A percentile compares a stretch with the other conserved stretches of the same genome.
Evolutionary conservation across 106 monocot genomes (phyloP).

Genomic region (Posidonia australis): DNA sequence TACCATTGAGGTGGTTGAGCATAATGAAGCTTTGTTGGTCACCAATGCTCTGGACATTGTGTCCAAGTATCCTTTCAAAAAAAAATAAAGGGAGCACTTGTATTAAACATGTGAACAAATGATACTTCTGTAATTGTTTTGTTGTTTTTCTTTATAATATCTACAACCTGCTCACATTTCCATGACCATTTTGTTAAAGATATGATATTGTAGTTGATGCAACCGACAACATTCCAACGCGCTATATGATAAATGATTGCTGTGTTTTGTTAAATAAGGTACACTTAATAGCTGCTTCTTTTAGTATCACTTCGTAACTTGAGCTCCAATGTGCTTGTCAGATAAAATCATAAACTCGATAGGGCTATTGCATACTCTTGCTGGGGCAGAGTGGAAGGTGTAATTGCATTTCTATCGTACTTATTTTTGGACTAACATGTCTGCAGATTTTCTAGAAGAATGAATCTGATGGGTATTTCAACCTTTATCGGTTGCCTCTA

Average conservation of each 20-base stretch:
- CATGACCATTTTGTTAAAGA: constrained; percentile 38
- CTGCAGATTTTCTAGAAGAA: too few relatives aligned
- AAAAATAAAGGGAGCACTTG: not conserved
- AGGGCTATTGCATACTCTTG: too few relatives aligned
- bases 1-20: constrained; percentile 64
- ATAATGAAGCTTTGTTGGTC: constrained; percentile 57
- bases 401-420: too few relatives aligned
- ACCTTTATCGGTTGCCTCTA: too few relatives aligned
- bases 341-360: too few relatives aligned
- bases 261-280: constrained; percentile 93
- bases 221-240: constrained; percentile 92
- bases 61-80: constrained; percentile 74
- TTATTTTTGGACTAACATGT: too few relatives aligned
- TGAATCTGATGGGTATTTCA: too few relatives aligned
- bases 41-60: constrained; percentile 81
- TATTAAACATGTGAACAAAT: not conserved
- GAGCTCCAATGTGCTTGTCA: too few relatives aligned
- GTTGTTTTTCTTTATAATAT: not conserved
- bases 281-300: not conserved
- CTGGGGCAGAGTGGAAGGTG: too few relatives aligned
- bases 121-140: not conserved
- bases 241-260: constrained; percentile 97
- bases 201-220: constrained; percentile 98
- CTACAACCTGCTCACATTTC: constrained; percentile 9
- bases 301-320: not conserved